Evolutionary conservation across 2,329 filamentous ascomycete species (phyloP), one percentile per base, ranked within the genome.

Genomic region (Ophiobolus disseminans): DNA sequence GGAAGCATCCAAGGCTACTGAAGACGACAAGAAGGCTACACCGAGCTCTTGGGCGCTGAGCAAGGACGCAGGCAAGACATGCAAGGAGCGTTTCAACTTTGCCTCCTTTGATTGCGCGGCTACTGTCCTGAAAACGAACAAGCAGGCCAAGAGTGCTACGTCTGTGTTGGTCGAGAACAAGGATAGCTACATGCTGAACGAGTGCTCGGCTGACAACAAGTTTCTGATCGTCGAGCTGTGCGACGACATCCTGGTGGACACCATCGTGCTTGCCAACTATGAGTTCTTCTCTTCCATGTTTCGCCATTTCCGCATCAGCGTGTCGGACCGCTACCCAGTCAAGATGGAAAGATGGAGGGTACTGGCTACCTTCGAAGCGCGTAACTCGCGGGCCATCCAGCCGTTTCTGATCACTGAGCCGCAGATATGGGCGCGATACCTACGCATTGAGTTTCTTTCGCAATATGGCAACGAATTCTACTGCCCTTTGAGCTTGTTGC

Each of bases 241-340:
- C 72, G 91, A 96, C 62, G 83, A 86, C 58, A 88, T 87, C 35
- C 81, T 96, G 35, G 89, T 99, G 49, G 94, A 99, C 69, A 99
- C 94, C 0, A 81, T 99, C 31, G 94, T 97, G n/a, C 81, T 99
- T 44, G 94, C 93, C 53, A 99, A 99, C 71, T 99, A 95, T 64
- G 94, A 99, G 73, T 99, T 99, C 78, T 99, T 99, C 78, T 96
- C 91, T 45, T 97, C 91, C 69, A 97, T 96, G 82, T 89, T 97
- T 62, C 88, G 91, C 43, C 89, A 87, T 38, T 97, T 99, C 72
- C 84, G 89, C 41, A 86, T 97, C 60, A 95, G 90, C 69, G 93
- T 97, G 38, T 95, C 92, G 48, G 94, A 97, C 75, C 86, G 91
- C 47, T 97, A 97, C 73, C 94, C 94, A 0, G 89, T 94, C 44